Conservation (phyloP, 768 basidiomycete species). For the Kockovaella imperatae region DNA sequence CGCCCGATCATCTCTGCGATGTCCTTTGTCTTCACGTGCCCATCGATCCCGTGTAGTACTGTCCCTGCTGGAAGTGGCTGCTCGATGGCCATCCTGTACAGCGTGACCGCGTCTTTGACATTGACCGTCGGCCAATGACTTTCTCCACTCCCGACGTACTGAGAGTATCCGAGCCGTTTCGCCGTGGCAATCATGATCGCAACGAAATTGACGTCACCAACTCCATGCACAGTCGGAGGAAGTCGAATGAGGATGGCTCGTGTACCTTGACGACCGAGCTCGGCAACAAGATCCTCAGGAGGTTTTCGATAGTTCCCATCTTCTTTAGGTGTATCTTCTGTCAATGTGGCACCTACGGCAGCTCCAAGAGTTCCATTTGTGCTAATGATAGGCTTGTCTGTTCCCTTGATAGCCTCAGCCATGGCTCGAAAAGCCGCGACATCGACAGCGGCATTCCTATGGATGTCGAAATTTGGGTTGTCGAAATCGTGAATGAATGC, state of each 20-base stretch:
- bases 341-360: background rate
- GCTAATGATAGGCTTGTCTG: slow-evolving; percentile 26
- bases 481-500: slow-evolving; percentile 30
- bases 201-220: slow-evolving; percentile 13
- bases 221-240: slow-evolving; percentile 13
- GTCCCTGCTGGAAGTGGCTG: background rate
- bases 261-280: slow-evolving; percentile 11
- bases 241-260: slow-evolving; percentile 13
- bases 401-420: slow-evolving; percentile 10
- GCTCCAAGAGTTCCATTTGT: slow-evolving; percentile 6
- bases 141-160: slow-evolving; percentile 11
- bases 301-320: background rate
- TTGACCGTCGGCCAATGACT: slow-evolving; percentile 21
- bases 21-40: slow-evolving; percentile 6
- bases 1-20: slow-evolving; percentile 16
- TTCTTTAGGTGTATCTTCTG: slow-evolving; percentile 1
- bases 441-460: slow-evolving; percentile 10
- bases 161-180: slow-evolving; percentile 7
- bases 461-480: background rate
- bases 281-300: slow-evolving; percentile 6
- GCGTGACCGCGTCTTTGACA: slow-evolving; percentile 22
- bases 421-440: slow-evolving; percentile 22
- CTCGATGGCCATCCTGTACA: slow-evolving; percentile 29
- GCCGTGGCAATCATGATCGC: slow-evolving; percentile 7
- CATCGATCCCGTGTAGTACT: slow-evolving; percentile 18